Percentiles rank a stretch among this genome's conserved stretches.
phyloP scores from a whole-genome alignment of 2,329 filamentous ascomycete species.

The Monilinia vaccinii-corymbosi region DNA sequence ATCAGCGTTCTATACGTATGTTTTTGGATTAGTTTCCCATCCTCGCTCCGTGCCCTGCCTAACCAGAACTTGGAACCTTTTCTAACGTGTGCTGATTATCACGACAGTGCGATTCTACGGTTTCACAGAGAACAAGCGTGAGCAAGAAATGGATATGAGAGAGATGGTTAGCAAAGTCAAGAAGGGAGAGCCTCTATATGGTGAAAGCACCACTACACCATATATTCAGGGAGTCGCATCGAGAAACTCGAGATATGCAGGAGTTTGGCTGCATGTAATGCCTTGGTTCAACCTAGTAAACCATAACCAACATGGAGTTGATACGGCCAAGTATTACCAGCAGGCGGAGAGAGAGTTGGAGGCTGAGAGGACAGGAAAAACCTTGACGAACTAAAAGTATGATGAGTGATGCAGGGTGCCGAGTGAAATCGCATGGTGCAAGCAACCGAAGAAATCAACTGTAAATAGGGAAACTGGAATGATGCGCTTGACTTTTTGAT shows the following conservation, averaged over 20 bases:
- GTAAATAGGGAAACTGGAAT: conserved; percentile 9
- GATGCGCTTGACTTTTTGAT: background rate
- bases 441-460: background rate
- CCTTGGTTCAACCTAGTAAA: conserved; percentile 99
- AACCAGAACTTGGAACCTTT: background rate
- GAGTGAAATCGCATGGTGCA: conserved; percentile 1
- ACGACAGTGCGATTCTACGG: conserved; percentile 84
- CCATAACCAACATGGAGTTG: conserved; percentile 85
- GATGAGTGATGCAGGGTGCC: background rate
- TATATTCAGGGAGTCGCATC: conserved; percentile 92
- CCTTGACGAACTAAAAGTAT: background rate
- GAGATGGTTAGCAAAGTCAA: conserved; percentile 98
- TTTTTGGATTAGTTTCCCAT: conserved; percentile 20
- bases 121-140: conserved; percentile 82
- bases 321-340: conserved; percentile 97
- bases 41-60: background rate
- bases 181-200: conserved; percentile 81
- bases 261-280: conserved; percentile 72
- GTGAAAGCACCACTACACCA: conserved; percentile 64
- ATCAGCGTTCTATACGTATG: conserved; percentile 76
- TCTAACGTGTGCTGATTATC: conserved; percentile 31
- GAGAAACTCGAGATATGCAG: conserved; percentile 85
- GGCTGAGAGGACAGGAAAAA: conserved; percentile 49
- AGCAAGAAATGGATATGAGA: conserved; percentile 91
- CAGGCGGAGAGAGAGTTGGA: conserved; percentile 92